Evolutionary conservation across 352 stramenopile species (phyloP), one percentile per base, ranked within the genome.

Genomic region (Globisporangium spiculum): DNA sequence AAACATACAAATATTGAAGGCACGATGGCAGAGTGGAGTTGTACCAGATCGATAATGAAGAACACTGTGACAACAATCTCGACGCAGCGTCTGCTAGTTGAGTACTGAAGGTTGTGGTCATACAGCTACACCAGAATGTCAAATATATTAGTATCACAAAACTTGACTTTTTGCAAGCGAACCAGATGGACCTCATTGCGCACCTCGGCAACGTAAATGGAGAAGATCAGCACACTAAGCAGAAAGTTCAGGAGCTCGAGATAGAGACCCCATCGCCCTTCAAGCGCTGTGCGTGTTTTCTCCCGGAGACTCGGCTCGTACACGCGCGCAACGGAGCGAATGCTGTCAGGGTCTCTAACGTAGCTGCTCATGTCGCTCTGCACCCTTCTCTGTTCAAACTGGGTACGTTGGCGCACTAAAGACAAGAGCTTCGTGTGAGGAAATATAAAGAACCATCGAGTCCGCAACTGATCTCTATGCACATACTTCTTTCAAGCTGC

Each of bases 1-100:
- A 16, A 12, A 34, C 22, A 22, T 24, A 34, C 12, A 27, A 27
- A 22, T 24, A 16, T 24, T 16, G 24, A 22, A 10, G 38, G 14
- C 18, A 3, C 14, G 38, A 20, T 20, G 5, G 18, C 26, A 24
- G 24, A 34, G 32, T n/a, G 53, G 12, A 5, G 1, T 38, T 67
- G 12, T 56, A 88, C 79, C 63, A 91, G 75, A 61, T 92, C 82
- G 30, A 88, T 75, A 26, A 88, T 77, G 64, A 92, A 92, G 65
- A 86, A 90, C 4, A 69, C 65, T 5, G 81, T 89, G 4, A 84
- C 57, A 14, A 71, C 34, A 18, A 88, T 58, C 67, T 92, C 83
- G n/a, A 87, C 32, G 10, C 46, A 41, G 9, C 66, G 69, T 6
- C 69, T 70, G 0, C 34, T n/a, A 22, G 60, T 48, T 1, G 69